These are phyloP conservation scores for Bacidia gigantensis DNA, from an alignment of 495 filamentous ascomycete species.

Conservation along the genomic window DNA sequence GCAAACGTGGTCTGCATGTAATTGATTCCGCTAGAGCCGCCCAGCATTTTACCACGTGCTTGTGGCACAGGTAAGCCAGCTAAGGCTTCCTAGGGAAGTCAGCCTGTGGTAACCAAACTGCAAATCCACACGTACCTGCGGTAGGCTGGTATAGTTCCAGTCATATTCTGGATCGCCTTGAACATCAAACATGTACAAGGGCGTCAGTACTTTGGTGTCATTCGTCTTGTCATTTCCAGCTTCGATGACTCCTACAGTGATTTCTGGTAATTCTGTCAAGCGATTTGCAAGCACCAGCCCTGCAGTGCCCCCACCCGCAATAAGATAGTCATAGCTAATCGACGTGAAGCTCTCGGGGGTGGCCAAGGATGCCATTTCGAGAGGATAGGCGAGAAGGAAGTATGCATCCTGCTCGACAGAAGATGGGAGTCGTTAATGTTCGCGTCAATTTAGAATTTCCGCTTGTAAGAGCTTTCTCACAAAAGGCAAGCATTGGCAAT, in stretches of 20 bases:
- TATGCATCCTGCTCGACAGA: background rate
- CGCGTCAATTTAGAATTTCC: no score
- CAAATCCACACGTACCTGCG: slow-evolving; percentile 11
- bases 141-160: slow-evolving; percentile 13
- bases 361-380: slow-evolving; percentile 3
- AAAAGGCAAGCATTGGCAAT: no score
- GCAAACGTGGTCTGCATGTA: slow-evolving; percentile 33
- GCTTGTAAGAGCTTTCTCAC: no score
- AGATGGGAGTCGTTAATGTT: no score
- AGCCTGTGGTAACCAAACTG: background rate
- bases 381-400: background rate
- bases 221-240: slow-evolving; percentile 28
- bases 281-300: slow-evolving; percentile 28
- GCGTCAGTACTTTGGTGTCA: slow-evolving; percentile 3
- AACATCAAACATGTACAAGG: slow-evolving; percentile 7
- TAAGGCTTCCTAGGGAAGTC: slow-evolving; percentile 10
- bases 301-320: slow-evolving; percentile 26
- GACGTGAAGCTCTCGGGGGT: slow-evolving; percentile 4
- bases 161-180: slow-evolving; percentile 19
- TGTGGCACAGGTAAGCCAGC: slow-evolving; percentile 20
- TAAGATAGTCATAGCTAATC: slow-evolving; percentile 19
- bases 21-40: slow-evolving; percentile 45
- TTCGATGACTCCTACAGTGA: slow-evolving; percentile 38
- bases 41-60: slow-evolving; percentile 40
- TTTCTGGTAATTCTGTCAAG: slow-evolving; percentile 31